phyloP scores from a whole-genome alignment of 805 yeast genomes.

The Schizosaccharomyces octosporus region DNA sequence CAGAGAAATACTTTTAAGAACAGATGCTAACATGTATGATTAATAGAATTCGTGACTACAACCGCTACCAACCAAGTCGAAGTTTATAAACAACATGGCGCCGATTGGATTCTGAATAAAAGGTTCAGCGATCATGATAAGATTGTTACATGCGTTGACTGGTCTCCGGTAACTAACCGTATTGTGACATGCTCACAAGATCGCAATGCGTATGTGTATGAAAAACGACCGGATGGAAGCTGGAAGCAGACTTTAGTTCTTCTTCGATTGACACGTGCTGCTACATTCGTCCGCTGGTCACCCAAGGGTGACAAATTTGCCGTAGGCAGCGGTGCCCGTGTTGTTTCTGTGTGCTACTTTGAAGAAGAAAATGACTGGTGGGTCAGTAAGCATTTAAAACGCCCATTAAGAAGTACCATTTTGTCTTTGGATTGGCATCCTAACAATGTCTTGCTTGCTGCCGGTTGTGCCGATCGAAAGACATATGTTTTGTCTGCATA shows the following conservation, averaged over 20 bases:
- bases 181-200: conserved; percentile 95
- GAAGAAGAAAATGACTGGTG: conserved; percentile 97
- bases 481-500: conserved; percentile 73
- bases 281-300: conserved; percentile 84
- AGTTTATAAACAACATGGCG: neutral
- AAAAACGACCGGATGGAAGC: conserved; percentile 33
- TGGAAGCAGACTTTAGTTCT: conserved; percentile 79
- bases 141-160: conserved; percentile 81
- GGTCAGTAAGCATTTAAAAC: conserved; percentile 92
- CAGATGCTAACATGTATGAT: neutral
- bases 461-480: conserved; percentile 86
- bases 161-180: conserved; percentile 53
- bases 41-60: neutral
- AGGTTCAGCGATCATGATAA: conserved; percentile 69
- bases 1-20: neutral
- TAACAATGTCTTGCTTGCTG: conserved; percentile 63
- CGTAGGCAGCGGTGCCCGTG: conserved; percentile 85
- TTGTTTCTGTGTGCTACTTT: conserved; percentile 84
- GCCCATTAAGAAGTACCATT: conserved; percentile 75
- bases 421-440: conserved; percentile 79
- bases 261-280: conserved; percentile 81
- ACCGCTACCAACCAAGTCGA: neutral
- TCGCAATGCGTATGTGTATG: conserved; percentile 94
- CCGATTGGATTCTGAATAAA: neutral
- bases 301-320: conserved; percentile 91